phyloP scores from a whole-genome alignment of 345 rosid genomes.

The Euphorbia peplus region DNA sequence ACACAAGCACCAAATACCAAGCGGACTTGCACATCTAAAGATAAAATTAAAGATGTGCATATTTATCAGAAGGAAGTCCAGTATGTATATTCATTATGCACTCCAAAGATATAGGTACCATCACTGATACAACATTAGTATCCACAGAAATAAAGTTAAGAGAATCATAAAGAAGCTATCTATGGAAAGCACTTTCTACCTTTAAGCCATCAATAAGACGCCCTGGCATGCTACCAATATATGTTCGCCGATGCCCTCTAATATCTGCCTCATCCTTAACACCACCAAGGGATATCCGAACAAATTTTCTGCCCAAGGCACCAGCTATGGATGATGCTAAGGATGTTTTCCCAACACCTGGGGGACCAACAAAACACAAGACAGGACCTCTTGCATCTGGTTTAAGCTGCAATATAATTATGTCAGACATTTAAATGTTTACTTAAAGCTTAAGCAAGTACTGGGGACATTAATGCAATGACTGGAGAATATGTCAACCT shows the following conservation, averaged over 20 bases:
- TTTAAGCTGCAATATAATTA: constrained; percentile 67
- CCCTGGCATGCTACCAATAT: constrained; percentile 99
- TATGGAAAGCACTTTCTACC: constrained; percentile 36
- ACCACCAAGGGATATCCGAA: constrained; percentile 96
- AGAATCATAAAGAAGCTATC: background rate
- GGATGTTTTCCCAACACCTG: constrained; percentile 99
- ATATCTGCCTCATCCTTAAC: constrained; percentile 99
- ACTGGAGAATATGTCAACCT: constrained; percentile 47
- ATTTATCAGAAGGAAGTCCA: background rate
- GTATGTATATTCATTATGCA: background rate
- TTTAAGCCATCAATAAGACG: constrained; percentile 95
- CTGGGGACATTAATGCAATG: constrained; percentile 7
- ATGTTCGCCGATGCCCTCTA: constrained; percentile 97
- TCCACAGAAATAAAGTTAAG: background rate
- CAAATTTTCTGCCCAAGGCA: constrained; percentile 90
- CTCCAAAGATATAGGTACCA: background rate
- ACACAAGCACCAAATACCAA: constrained; percentile 2
- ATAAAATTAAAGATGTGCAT: background rate
- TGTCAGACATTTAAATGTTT: constrained; percentile 27
- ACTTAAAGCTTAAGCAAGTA: constrained; percentile 10
- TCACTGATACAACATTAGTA: background rate
- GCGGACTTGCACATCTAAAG: background rate
- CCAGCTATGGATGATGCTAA: constrained; percentile 93
- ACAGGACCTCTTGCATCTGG: constrained; percentile 99
- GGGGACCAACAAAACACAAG: constrained; percentile 98